Percentiles rank a stretch among this genome's conserved stretches.
phyloP scores from a whole-genome alignment of 2,329 filamentous ascomycete genomes.

The Phyllosticta capitalensis region DNA sequence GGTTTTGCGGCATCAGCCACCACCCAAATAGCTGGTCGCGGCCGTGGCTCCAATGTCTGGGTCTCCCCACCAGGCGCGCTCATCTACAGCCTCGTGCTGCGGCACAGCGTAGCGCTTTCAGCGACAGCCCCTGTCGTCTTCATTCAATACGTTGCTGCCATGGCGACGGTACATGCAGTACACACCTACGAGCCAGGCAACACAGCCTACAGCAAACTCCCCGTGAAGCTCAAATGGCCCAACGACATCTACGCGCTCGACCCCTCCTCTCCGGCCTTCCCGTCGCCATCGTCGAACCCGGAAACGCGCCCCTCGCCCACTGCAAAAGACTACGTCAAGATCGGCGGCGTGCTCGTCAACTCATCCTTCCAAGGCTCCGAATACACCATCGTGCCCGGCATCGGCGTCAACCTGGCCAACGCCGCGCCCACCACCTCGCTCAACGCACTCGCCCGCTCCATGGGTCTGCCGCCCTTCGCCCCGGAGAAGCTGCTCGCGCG shows the following conservation, averaged over 20 bases:
- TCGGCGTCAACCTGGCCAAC: conserved; percentile 78
- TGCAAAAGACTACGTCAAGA: conserved; percentile 65
- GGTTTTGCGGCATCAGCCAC: conserved; percentile 87
- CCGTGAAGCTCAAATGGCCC: conserved; percentile 90
- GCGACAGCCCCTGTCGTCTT: conserved; percentile 75
- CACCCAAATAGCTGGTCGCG: conserved; percentile 77
- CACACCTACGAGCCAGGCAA: conserved; percentile 71
- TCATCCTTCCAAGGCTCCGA: conserved; percentile 66
- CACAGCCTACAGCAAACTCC: conserved; percentile 62
- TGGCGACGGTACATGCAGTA: conserved; percentile 78
- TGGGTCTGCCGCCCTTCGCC: conserved; percentile 47
- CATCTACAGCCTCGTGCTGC: conserved; percentile 81
- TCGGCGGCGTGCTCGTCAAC: conserved; percentile 87
- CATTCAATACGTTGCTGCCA: conserved; percentile 82
- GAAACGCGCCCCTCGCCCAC: not conserved
- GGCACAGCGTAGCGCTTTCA: conserved; percentile 67
- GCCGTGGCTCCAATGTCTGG: conserved; percentile 90
- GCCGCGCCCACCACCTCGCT: conserved; percentile 78
- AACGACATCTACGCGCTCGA: conserved; percentile 64
- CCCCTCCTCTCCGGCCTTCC: conserved; percentile 12
- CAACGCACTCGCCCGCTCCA: conserved; percentile 53
- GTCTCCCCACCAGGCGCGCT: conserved; percentile 78
- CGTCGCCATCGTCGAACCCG: not conserved
- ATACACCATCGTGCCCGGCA: conserved; percentile 77
- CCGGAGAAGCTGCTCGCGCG: conserved; percentile 74